These are phyloP conservation scores for Rhinocladiella mackenziei DNA, from an alignment of 2,329 filamentous ascomycete species.

Conservation along the genomic window DNA sequence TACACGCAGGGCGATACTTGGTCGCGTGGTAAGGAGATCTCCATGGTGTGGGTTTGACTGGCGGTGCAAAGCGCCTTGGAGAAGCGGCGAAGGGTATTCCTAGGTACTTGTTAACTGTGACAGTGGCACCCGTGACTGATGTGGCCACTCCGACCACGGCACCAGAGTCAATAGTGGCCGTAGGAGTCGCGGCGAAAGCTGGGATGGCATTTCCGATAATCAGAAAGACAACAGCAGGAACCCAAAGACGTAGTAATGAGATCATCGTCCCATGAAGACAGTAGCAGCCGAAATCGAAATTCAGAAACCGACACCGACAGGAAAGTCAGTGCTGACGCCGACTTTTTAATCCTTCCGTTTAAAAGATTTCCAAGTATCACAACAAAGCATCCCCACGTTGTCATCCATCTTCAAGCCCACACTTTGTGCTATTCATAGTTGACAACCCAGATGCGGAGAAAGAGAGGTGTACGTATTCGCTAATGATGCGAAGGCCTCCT, in stretches of 20 bases:
- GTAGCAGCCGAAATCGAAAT: not conserved
- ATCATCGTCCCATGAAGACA: not conserved
- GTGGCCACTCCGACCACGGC: constrained; percentile 31
- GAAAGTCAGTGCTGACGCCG: not conserved
- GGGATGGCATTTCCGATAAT: not conserved
- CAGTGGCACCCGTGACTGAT: constrained; percentile 27
- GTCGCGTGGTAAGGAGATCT: constrained; percentile 27
- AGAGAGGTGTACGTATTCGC: too few species aligned
- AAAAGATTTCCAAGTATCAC: too few species aligned
- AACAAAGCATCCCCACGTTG: too few species aligned
- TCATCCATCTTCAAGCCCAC: too few species aligned
- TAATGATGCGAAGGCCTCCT: too few species aligned
- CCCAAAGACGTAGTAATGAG: not conserved
- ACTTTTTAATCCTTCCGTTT: too few species aligned
- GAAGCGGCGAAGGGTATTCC: constrained; percentile 34
- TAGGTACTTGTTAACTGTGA: constrained; percentile 32
- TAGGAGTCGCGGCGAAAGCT: constrained; percentile 18
- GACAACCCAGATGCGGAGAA: too few species aligned
- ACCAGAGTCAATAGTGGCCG: constrained; percentile 30
- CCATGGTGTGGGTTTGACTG: constrained; percentile 26
- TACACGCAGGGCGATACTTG: constrained; percentile 31
- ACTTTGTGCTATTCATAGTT: too few species aligned
- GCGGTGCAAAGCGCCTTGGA: constrained; percentile 32
- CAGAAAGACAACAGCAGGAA: not conserved
- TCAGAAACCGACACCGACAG: not conserved